Conservation (phyloP, 768 basidiomycete genomes). For the Chlorophyllum brunneum region DNA sequence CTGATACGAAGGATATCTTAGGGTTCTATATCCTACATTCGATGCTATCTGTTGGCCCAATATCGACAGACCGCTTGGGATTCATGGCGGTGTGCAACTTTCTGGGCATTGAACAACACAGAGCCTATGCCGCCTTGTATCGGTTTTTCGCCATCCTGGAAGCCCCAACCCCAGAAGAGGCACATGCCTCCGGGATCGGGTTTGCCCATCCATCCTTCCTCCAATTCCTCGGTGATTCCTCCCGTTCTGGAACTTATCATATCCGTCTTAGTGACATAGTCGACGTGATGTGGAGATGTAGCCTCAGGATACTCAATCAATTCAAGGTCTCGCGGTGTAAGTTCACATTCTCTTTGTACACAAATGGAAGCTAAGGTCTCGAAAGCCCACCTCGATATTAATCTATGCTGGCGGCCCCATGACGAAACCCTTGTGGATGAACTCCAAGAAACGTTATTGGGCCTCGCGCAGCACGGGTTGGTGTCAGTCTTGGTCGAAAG, state of each 20-base stretch:
- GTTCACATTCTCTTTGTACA: too few relatives aligned
- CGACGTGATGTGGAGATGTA: background rate
- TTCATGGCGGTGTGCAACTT: too few relatives aligned
- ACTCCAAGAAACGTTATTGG: background rate
- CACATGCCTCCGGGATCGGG: background rate
- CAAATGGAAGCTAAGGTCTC: too few relatives aligned
- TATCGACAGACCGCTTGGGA: too few relatives aligned
- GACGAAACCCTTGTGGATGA: too few relatives aligned
- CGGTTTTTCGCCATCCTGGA: background rate
- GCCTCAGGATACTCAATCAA: background rate
- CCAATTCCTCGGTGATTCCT: too few relatives aligned
- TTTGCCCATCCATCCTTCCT: background rate
- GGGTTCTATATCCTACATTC: too few relatives aligned
- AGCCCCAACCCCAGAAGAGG: background rate
- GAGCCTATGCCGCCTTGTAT: background rate
- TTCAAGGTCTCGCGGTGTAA: background rate
- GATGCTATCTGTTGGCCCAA: too few relatives aligned
- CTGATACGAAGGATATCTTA: background rate
- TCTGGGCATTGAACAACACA: background rate
- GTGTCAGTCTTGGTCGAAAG: background rate
- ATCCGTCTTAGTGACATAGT: too few relatives aligned
- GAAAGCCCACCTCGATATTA: too few relatives aligned
- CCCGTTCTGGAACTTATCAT: too few relatives aligned
- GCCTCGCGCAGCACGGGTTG: background rate
- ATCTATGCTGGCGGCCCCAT: too few relatives aligned